Evolutionary conservation across 163 green algal genomes (phyloP).

Genomic region (Scenedesmus sp.): DNA sequence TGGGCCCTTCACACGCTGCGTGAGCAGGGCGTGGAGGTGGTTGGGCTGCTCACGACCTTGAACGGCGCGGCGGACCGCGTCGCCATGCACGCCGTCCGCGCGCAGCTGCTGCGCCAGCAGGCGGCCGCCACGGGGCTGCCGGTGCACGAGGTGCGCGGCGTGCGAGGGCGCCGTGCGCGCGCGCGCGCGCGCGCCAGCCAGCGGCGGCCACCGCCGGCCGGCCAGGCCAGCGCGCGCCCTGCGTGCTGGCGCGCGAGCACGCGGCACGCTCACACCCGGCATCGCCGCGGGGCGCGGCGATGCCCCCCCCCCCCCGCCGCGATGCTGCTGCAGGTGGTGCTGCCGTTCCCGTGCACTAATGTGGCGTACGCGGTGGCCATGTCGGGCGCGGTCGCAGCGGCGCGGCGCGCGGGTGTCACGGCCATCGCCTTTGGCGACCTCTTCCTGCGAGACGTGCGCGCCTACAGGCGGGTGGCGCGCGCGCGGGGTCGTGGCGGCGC

Average conservation of each 20-base stretch:
- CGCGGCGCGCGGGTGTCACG: conserved; percentile 6
- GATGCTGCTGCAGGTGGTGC: conserved; percentile 31
- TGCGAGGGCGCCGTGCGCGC: background rate
- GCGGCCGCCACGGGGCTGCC: conserved; percentile 38
- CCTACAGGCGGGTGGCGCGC: too few species aligned
- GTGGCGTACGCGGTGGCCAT: conserved; percentile 31
- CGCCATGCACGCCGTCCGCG: conserved; percentile 42
- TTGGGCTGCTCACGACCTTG: conserved; percentile 38
- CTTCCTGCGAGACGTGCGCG: conserved; percentile 36
- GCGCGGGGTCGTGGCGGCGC: too few species aligned
- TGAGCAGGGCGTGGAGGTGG: background rate
- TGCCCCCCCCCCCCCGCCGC: too few species aligned
- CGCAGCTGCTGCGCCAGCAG: conserved; percentile 36
- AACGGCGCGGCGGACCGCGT: conserved; percentile 27
- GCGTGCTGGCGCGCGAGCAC: too few species aligned
- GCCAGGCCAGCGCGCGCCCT: too few species aligned
- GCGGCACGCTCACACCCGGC: too few species aligned
- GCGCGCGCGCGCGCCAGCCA: background rate
- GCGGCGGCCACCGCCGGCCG: too few species aligned
- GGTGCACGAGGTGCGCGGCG: conserved; percentile 26
- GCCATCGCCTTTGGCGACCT: conserved; percentile 43
- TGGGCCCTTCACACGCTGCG: conserved; percentile 35
- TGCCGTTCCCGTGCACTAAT: conserved; percentile 41
- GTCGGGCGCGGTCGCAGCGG: conserved; percentile 28
- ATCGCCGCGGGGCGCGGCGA: too few species aligned